Evolutionary conservation across 345 rosid species (phyloP).

Genomic region (Hibiscus tridactylites): DNA sequence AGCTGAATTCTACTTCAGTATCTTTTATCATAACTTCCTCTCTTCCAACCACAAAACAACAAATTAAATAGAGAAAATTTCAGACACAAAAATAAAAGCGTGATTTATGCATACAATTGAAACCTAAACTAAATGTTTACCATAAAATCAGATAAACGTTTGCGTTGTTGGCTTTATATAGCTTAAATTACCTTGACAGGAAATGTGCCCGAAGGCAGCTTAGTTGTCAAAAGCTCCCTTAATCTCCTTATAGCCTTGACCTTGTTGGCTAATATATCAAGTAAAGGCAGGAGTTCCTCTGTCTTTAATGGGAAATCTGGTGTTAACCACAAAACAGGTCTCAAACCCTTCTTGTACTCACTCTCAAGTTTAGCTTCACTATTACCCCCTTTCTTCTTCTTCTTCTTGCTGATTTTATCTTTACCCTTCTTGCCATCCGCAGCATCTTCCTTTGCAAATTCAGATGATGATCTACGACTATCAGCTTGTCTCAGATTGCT

Average conservation of each 20-base stretch:
- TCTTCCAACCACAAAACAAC: neutral
- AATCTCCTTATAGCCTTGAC: conserved; percentile 96
- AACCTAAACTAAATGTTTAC: neutral
- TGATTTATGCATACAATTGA: neutral
- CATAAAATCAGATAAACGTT: neutral
- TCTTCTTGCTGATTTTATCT: conserved; percentile 71
- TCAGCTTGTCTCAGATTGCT: conserved; percentile 47
- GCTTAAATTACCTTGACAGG: conserved; percentile 75
- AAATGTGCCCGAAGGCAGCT: conserved; percentile 87
- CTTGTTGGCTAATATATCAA: conserved; percentile 94
- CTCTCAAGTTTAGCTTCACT: conserved; percentile 68
- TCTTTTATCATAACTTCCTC: neutral
- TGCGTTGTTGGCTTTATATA: neutral
- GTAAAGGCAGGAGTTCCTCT: conserved; percentile 87
- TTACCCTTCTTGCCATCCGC: conserved; percentile 62
- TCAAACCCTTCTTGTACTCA: conserved; percentile 86
- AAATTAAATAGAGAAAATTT: neutral
- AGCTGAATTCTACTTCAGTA: neutral
- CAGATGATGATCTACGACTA: conserved; percentile 52
- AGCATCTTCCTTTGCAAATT: conserved; percentile 46
- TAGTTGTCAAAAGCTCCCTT: conserved; percentile 95
- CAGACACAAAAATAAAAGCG: neutral
- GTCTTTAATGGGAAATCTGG: conserved; percentile 89
- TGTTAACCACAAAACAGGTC: conserved; percentile 94
- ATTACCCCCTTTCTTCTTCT: conserved; percentile 57